phyloP scores from a whole-genome alignment of 2,329 filamentous ascomycete genomes.

The Curvularia sp. region DNA sequence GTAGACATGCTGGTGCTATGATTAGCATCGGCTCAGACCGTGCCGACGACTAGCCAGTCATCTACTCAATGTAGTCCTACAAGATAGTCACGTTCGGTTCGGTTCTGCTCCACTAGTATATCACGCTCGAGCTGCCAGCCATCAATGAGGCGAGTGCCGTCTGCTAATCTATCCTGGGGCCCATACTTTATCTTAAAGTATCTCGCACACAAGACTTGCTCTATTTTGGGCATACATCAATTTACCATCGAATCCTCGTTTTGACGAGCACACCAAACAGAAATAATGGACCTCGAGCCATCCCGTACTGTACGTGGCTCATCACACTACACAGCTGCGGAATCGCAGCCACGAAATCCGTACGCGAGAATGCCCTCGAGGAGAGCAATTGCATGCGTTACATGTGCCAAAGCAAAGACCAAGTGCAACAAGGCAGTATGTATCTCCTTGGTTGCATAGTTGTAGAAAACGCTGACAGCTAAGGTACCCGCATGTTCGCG shows the following conservation, averaged over 20 bases:
- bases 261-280: constrained; percentile 23
- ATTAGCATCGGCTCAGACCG: constrained; percentile 28
- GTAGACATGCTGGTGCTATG: constrained; percentile 26
- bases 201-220: constrained; percentile 5
- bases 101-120: constrained; percentile 32
- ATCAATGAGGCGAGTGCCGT: neutral
- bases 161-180: neutral
- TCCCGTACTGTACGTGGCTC: constrained; percentile 23
- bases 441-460: constrained; percentile 1
- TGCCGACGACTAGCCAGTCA: constrained; percentile 38
- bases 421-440: constrained; percentile 49
- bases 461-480: neutral
- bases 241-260: neutral
- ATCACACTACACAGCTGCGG: constrained; percentile 18
- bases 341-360: constrained; percentile 31
- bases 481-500: constrained; percentile 48
- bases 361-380: constrained; percentile 43
- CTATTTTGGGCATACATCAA: neutral
- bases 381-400: constrained; percentile 49
- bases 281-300: constrained; percentile 22
- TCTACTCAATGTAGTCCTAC: constrained; percentile 28
- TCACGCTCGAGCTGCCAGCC: constrained; percentile 29
- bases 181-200: neutral
- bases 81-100: constrained; percentile 30
- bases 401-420: constrained; percentile 50